Evolutionary conservation across 331 rosid species (phyloP), one percentile per base, ranked within the genome.

Genomic region (Spiraea crenata): DNA sequence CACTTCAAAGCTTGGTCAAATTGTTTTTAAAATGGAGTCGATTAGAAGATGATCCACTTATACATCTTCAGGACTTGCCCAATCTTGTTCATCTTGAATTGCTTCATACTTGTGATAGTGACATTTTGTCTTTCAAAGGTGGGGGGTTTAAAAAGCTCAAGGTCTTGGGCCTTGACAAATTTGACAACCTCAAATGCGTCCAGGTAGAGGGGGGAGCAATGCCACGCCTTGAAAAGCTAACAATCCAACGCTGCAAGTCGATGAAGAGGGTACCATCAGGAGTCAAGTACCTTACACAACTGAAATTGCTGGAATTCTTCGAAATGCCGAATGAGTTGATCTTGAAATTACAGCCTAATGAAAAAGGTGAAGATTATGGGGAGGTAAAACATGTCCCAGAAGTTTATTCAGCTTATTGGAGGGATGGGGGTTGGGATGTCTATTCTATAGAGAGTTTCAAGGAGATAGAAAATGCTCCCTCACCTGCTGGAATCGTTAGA

Each of bases 341-440:
- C 82, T 54, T 37, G 76, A 79, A 83, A 65, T 72, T 86, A 58
- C 59, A 60, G 41, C 87, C 83, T 19, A 17, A 66, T 39, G 80
- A 70, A 25, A 25, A 25, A 15, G 88, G 85, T 4, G 63, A 74
- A 65, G 85, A 86, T 65, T 51, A 79, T 60, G 80, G 83, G 75
- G 77, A 77, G 74, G 79, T 86, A 65, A 74, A 75, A 51, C 85
- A 83, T 35, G 74, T 83, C 57, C 85, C 86, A 15, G 81, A 83
- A 57, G 86, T 86, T 44, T 79, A 79, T 67, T 81, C 84, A 50
- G 77, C 86, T 55, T 83, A 81, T 63, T 86, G 88, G 91, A 79
- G 80, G 69, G 86, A 83, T 59, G 88, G 78, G 50, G 91, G 85
- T 48, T 86, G 91, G 91, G 88, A 86, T 77, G 82, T 86, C 34